Base-by-base conservation (phyloP, 345 rosid genomes). In the Camelina neglecta region DNA sequence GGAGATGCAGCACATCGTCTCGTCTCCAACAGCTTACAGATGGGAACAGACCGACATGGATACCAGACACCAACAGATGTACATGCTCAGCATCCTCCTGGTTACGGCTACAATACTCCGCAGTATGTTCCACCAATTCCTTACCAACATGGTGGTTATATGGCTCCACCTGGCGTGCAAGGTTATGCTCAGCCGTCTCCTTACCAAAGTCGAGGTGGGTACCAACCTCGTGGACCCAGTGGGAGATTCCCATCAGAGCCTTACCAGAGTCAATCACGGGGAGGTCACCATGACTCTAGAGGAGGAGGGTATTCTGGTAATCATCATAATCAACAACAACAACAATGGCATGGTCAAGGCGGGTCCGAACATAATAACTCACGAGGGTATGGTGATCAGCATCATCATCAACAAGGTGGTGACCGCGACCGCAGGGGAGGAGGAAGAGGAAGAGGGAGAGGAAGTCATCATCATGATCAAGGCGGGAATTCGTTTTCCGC, bases 1-100 rank as follows among this genome's bases (percentile, higher is more conserved):
- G 96, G 93, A 72, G 92, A 86, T 6, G 96, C 90, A 65, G 89
- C 99, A 1, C 92, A 86, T 79, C 86, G 94, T 72, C 90, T 96
- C 15, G 82, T 93, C 65, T 66, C 75, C 59, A 87, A 87, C 80
- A 93, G 88, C 85, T 81, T 93, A 75, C 92, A 85, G 35, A 20
- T 50, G 73, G 87, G 86, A 74, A 76, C 23, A 53, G 88, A 81
- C 69, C 72, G 57, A 45, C 80, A 81, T 45, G 83, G 80, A 10
- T 75, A 75, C 50, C 75, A 65, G 26, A 55, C 61, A 64, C 41
- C 60, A 41, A 8, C 67, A 47, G 79, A 69, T 51, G 79, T 60
- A 73, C 80, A 79, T 51, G 53, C 47, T 76, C 88, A 58, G 59
- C 72, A 61, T 49, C 82, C 78, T 7, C 70, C 83, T 49, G 80